Conservation (phyloP, 2,329 filamentous ascomycete genomes). For the Phaeoacremonium minimum region DNA sequence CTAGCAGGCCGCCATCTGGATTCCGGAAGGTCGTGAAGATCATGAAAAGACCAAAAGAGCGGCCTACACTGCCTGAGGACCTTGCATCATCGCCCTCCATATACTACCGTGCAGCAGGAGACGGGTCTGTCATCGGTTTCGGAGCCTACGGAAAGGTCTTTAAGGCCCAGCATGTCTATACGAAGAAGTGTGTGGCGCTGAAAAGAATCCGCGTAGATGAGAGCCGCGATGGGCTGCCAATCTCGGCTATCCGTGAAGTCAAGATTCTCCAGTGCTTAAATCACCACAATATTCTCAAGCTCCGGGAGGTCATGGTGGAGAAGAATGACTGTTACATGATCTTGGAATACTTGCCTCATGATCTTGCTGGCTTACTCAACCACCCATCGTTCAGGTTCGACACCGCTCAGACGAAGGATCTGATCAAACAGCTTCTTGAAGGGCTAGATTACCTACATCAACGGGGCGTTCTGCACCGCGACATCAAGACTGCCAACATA, state of each 20-base stretch:
- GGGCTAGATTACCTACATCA: slow-evolving; percentile 91
- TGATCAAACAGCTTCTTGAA: slow-evolving; percentile 89
- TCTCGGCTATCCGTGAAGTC: slow-evolving; percentile 87
- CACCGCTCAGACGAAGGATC: slow-evolving; percentile 82
- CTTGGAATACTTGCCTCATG: slow-evolving; percentile 95
- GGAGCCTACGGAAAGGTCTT: slow-evolving; percentile 96
- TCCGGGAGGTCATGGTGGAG: slow-evolving; percentile 96
- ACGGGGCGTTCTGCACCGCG: slow-evolving; percentile 88
- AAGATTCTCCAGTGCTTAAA: slow-evolving; percentile 84
- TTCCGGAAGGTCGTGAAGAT: slow-evolving; percentile 63
- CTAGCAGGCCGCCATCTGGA: slow-evolving; percentile 29
- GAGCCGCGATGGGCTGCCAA: slow-evolving; percentile 84
- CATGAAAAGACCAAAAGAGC: slow-evolving; percentile 65
- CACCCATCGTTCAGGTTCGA: slow-evolving; percentile 89
- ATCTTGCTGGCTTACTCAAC: slow-evolving; percentile 90
- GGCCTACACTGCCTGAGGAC: slow-evolving; percentile 67
- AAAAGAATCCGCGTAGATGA: slow-evolving; percentile 94
- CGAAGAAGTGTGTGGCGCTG: slow-evolving; percentile 74
- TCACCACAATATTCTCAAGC: slow-evolving; percentile 75
- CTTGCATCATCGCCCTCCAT: slow-evolving; percentile 80
- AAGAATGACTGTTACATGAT: slow-evolving; percentile 99
- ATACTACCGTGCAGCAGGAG: slow-evolving; percentile 93
- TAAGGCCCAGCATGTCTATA: slow-evolving; percentile 91
- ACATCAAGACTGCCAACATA: slow-evolving; percentile 98
- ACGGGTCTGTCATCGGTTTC: slow-evolving; percentile 92